Percentiles rank a stretch among this genome's conserved stretches.
These are phyloP conservation scores for Penicillium expansum DNA, from an alignment of 2,329 filamentous ascomycete species.

Conservation along the genomic window DNA sequence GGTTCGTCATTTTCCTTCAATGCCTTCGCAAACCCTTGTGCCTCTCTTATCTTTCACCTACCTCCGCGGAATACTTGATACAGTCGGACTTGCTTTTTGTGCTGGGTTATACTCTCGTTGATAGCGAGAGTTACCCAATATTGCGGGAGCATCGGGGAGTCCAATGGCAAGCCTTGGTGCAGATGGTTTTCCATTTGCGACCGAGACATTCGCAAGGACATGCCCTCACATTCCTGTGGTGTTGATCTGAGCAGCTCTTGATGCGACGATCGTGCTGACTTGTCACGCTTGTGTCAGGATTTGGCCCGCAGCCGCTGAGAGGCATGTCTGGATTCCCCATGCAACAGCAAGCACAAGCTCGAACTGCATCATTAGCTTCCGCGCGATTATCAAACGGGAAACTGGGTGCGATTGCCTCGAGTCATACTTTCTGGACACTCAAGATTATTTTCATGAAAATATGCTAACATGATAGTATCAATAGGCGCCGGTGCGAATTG, in stretches of 20 bases:
- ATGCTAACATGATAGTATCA: conserved; percentile 25
- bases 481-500: conserved; percentile 56
- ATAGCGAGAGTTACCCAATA: background rate
- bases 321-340: conserved; percentile 54
- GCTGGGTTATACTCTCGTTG: conserved; percentile 4
- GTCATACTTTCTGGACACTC: background rate
- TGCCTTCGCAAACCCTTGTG: conserved; percentile 13
- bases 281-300: conserved; percentile 36
- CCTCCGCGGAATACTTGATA: conserved; percentile 4
- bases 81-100: conserved; percentile 5
- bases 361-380: conserved; percentile 48
- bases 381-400: conserved; percentile 55
- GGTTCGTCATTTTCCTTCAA: conserved; percentile 42
- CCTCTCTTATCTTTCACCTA: conserved; percentile 3
- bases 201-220: conserved; percentile 21
- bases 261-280: conserved; percentile 21
- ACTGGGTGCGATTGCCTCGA: conserved; percentile 44
- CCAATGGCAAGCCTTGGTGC: conserved; percentile 22
- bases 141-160: conserved; percentile 3
- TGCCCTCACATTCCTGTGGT: conserved; percentile 15
- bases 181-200: conserved; percentile 23
- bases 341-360: conserved; percentile 50
- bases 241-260: conserved; percentile 14
- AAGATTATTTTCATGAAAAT: background rate
- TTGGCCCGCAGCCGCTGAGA: conserved; percentile 52